Percentiles rank a stretch among this genome's conserved stretches.
Conservation (phyloP, 257 asterid genomes). For the Paraleonurus japonicus region DNA sequence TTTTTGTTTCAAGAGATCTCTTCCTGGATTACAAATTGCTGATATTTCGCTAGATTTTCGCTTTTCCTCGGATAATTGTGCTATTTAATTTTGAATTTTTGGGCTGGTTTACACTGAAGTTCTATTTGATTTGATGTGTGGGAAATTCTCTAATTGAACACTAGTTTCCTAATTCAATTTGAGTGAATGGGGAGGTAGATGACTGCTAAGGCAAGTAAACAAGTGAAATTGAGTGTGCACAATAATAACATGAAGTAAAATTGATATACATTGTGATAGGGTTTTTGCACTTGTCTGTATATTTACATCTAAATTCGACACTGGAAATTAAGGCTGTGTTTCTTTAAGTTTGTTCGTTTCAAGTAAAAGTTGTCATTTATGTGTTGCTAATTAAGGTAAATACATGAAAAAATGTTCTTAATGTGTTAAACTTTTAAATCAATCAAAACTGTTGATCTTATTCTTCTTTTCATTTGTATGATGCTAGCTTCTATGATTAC, state of each 20-base stretch:
- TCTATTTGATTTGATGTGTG: too few species aligned
- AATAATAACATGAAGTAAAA: too few species aligned
- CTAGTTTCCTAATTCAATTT: too few species aligned
- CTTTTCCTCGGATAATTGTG: not conserved
- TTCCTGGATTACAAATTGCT: not conserved
- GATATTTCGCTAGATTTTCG: too few species aligned
- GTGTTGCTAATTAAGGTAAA: too few species aligned
- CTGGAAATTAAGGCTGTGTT: not conserved
- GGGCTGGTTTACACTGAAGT: not conserved
- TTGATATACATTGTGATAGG: not conserved
- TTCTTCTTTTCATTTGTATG: not conserved
- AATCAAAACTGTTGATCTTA: not conserved
- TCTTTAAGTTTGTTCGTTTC: not conserved
- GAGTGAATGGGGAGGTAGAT: too few species aligned
- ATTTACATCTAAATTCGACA: not conserved
- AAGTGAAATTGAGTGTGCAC: too few species aligned
- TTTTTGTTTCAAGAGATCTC: too few species aligned
- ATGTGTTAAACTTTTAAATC: not conserved
- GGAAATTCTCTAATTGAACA: too few species aligned
- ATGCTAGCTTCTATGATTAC: not conserved
- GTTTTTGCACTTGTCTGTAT: not conserved
- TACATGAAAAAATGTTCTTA: too few species aligned
- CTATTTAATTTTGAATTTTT: too few species aligned
- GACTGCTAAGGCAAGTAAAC: too few species aligned
- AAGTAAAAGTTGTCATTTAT: not conserved